phyloP scores from a whole-genome alignment of 768 basidiomycete species.

The Galerina sulciceps region DNA sequence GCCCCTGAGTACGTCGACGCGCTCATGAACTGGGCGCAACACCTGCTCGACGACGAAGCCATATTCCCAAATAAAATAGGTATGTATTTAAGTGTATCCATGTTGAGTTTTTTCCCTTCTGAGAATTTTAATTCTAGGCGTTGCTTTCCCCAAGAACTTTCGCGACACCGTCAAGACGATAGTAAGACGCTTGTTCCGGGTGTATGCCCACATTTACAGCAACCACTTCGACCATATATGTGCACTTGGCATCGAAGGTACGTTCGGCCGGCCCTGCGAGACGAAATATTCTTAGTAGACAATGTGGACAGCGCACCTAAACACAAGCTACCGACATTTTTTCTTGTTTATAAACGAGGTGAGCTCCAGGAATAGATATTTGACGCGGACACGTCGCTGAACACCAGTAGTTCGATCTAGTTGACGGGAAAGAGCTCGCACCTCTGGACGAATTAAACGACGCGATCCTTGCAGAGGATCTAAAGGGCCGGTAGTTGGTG shows the following conservation, averaged over 20 bases:
- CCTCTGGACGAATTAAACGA: slow-evolving; percentile 96
- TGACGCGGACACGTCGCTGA: slow-evolving; percentile 2
- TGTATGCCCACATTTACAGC: slow-evolving; percentile 99
- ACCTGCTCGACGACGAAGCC: slow-evolving; percentile 87
- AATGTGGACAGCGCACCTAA: slow-evolving; percentile 78
- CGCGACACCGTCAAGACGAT: slow-evolving; percentile 91
- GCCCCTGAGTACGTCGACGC: slow-evolving; percentile 97
- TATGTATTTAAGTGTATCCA: slow-evolving; percentile 27
- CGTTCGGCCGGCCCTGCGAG: slow-evolving; percentile 14
- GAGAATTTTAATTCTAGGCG: slow-evolving; percentile 52
- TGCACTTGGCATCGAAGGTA: slow-evolving; percentile 97
- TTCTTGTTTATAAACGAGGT: slow-evolving; percentile 97
- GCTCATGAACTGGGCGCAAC: slow-evolving; percentile 98
- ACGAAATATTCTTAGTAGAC: neutral
- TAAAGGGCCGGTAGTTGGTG: slow-evolving; percentile 38
- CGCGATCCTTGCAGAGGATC: slow-evolving; percentile 69
- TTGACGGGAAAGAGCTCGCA: slow-evolving; percentile 96
- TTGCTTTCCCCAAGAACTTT: slow-evolving; percentile 90
- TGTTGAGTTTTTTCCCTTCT: neutral
- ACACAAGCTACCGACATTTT: slow-evolving; percentile 98
- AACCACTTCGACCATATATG: slow-evolving; percentile 99
- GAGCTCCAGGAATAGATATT: slow-evolving; percentile 19
- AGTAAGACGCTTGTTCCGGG: slow-evolving; percentile 89
- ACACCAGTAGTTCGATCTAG: slow-evolving; percentile 74
- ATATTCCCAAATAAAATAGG: slow-evolving; percentile 97